These are phyloP conservation scores for Alternaria sp. DNA, from an alignment of 2,329 filamentous ascomycete genomes.

Conservation along the genomic window DNA sequence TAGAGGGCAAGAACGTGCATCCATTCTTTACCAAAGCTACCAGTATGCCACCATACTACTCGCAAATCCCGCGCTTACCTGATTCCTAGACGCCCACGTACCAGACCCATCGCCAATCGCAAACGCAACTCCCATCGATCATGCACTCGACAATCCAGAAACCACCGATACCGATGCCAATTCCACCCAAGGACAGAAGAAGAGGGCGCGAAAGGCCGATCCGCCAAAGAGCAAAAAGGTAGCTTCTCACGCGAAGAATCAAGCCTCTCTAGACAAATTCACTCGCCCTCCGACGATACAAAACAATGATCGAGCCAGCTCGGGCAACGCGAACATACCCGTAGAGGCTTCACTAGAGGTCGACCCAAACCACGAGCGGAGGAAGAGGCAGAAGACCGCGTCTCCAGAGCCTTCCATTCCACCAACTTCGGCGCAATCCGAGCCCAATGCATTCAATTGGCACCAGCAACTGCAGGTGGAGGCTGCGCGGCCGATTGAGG, in stretches of 20 bases:
- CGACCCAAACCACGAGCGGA: constrained; percentile 38
- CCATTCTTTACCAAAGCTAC: constrained; percentile 47
- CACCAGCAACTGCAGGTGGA: constrained; percentile 38
- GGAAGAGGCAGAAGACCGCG: constrained; percentile 49
- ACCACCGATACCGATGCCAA: constrained; percentile 20
- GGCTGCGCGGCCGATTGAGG: constrained; percentile 11
- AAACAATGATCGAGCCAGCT: background rate
- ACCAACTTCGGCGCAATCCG: background rate
- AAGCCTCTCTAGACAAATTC: constrained; percentile 38
- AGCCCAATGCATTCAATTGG: constrained; percentile 24
- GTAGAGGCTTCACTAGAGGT: constrained; percentile 28
- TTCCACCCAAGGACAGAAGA: constrained; percentile 25
- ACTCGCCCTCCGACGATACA: constrained; percentile 17
- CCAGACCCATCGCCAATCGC: constrained; percentile 9
- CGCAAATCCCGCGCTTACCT: constrained; percentile 3
- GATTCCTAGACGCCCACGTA: constrained; percentile 16
- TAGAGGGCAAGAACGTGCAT: constrained; percentile 45
- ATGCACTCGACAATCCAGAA: constrained; percentile 28
- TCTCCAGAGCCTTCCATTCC: constrained; percentile 27
- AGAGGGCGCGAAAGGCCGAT: constrained; percentile 30
- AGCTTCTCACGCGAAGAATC: constrained; percentile 20
- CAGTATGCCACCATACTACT: constrained; percentile 19
- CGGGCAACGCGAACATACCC: background rate
- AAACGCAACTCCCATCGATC: constrained; percentile 11
- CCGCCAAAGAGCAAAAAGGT: constrained; percentile 20